Conservation (phyloP, 164 flowering plant genomes). For the Santalum album region DNA sequence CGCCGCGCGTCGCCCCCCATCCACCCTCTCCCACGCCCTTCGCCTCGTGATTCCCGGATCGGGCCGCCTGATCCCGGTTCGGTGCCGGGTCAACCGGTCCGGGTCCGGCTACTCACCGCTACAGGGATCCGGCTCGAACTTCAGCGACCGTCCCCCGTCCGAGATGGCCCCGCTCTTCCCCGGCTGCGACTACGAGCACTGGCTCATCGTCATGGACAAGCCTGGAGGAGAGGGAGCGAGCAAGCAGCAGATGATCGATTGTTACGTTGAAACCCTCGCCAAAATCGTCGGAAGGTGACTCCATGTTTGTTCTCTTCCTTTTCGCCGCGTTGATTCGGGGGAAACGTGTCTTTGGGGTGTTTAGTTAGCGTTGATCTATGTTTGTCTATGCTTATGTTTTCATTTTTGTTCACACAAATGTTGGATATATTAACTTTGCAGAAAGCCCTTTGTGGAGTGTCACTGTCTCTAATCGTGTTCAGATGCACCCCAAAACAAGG, state of each 20-base stretch:
- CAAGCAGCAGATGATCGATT: neutral
- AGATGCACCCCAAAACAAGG: no score
- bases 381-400: no score
- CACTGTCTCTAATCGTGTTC: no score
- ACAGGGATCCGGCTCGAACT: neutral
- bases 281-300: neutral
- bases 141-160: neutral
- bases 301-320: neutral
- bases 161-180: slow-evolving; percentile 2
- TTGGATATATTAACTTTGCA: no score
- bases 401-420: no score
- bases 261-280: neutral
- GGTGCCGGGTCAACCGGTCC: neutral
- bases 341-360: no score
- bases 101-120: neutral
- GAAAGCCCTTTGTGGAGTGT: no score
- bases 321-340: no score
- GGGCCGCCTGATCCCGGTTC: neutral
- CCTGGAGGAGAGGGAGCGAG: neutral
- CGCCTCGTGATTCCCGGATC: neutral
- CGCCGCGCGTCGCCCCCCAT: neutral
- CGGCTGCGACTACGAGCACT: neutral
- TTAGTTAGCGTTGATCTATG: no score
- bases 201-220: neutral
- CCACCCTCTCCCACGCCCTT: neutral